Conservation (phyloP, 1,284 basidiomycete genomes). For the Kwoniella shivajii region DNA sequence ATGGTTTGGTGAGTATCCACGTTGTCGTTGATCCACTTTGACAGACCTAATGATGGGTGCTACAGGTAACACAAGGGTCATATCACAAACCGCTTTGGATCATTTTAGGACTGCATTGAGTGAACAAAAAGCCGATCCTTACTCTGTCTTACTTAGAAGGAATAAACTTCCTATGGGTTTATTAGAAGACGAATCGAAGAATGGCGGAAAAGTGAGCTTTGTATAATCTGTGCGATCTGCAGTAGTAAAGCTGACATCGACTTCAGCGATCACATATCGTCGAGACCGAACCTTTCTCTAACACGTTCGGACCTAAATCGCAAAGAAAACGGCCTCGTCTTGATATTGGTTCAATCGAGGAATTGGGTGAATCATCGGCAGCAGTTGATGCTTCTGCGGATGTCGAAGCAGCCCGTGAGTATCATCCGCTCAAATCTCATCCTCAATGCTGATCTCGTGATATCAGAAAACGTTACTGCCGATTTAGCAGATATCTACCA, state of each 20-base stretch:
- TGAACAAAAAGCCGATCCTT: constrained; percentile 84
- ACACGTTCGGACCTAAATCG: constrained; percentile 91
- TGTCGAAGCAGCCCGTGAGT: constrained; percentile 14
- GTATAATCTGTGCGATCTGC: neutral
- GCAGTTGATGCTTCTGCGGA: constrained; percentile 43
- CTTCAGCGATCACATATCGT: constrained; percentile 81
- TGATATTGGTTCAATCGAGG: constrained; percentile 82
- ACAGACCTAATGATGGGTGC: neutral
- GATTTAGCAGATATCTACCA: constrained; percentile 43
- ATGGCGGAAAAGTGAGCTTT: constrained; percentile 72
- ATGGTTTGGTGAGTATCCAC: constrained; percentile 79
- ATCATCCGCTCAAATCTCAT: neutral
- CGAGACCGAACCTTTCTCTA: constrained; percentile 86
- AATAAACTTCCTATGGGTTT: constrained; percentile 96
- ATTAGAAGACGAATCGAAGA: constrained; percentile 80
- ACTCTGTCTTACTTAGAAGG: constrained; percentile 83
- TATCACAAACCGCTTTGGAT: constrained; percentile 92
- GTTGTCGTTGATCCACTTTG: neutral
- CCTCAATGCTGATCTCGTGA: neutral
- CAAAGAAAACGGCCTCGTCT: constrained; percentile 85
- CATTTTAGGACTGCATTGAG: constrained; percentile 87
- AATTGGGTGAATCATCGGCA: constrained; percentile 70
- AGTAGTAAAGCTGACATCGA: neutral
- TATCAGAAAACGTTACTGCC: constrained; percentile 8
- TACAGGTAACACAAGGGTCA: constrained; percentile 92